Percentiles rank a stretch among this genome's conserved stretches.
These are phyloP conservation scores for Gossypium sturtianum DNA, from an alignment of 345 rosid genomes.

Conservation along the genomic window DNA sequence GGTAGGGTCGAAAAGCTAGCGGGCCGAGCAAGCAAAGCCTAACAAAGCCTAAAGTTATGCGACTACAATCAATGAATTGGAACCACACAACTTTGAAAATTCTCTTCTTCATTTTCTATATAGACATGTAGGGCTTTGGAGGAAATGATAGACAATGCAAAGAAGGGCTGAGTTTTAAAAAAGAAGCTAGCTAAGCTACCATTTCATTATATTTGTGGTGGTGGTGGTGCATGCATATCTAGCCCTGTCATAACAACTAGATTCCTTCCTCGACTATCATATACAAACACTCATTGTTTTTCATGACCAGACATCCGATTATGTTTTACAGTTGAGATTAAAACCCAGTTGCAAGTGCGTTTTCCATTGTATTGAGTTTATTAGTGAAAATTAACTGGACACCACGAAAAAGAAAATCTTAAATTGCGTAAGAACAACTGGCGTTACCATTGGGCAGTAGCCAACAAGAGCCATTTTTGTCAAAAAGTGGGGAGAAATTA, in stretches of 20 bases:
- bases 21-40: constrained; percentile 1
- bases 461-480: not conserved
- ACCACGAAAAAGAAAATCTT: not conserved
- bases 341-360: too few relatives aligned
- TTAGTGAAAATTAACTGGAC: too few relatives aligned
- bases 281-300: too few relatives aligned
- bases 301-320: too few relatives aligned
- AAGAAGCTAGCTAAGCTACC: not conserved
- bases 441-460: too few relatives aligned
- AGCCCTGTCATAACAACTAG: not conserved
- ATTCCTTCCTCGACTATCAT: not conserved
- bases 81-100: not conserved
- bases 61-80: constrained; percentile 3
- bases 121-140: constrained; percentile 4
- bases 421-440: not conserved
- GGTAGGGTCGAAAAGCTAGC: not conserved
- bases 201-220: not conserved
- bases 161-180: not conserved
- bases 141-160: not conserved
- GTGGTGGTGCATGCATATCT: not conserved
- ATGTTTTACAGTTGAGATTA: too few relatives aligned
- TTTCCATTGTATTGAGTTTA: too few relatives aligned
- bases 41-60: constrained; percentile 5
- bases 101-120: not conserved
- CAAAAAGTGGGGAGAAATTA: not conserved